A percentile compares a stretch with the other conserved stretches of the same genome.
phyloP scores from a whole-genome alignment of 345 rosid species.

The Gossypium australe region DNA sequence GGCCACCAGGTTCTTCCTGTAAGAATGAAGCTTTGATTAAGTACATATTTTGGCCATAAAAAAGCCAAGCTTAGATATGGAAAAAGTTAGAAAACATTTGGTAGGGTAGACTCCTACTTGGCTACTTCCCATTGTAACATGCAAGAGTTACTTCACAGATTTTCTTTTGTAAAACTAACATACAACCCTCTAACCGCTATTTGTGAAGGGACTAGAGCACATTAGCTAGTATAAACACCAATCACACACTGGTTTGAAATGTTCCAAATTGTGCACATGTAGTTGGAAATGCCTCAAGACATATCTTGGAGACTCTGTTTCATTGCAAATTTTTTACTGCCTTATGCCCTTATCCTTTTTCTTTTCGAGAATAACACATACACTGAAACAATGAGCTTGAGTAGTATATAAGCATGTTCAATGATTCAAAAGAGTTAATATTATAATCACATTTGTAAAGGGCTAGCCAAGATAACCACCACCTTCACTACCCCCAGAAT shows the following conservation, averaged over 20 bases:
- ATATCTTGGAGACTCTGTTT: background rate
- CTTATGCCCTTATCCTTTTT: background rate
- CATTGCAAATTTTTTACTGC: background rate
- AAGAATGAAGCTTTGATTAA: slow-evolving; percentile 4
- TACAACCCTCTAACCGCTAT: background rate
- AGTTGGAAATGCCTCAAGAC: background rate
- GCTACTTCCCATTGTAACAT: background rate
- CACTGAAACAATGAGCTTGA: background rate
- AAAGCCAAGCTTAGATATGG: background rate
- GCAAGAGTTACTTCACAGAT: background rate
- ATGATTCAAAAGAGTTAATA: background rate
- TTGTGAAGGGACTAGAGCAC: background rate
- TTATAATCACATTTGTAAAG: background rate
- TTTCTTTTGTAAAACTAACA: background rate
- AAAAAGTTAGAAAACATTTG: background rate
- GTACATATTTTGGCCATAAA: background rate
- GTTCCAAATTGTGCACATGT: background rate
- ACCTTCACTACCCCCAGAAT: background rate
- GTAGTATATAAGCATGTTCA: background rate
- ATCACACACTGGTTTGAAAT: background rate
- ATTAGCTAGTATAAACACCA: background rate
- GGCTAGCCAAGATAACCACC: background rate
- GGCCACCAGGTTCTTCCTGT: slow-evolving; percentile 98
- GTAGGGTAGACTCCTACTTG: background rate
- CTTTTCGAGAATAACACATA: background rate